Percentiles rank a stretch among this genome's conserved stretches.
These are phyloP conservation scores for Spergularia bocconei DNA, from an alignment of 148 eudicot species.

Conservation along the genomic window DNA sequence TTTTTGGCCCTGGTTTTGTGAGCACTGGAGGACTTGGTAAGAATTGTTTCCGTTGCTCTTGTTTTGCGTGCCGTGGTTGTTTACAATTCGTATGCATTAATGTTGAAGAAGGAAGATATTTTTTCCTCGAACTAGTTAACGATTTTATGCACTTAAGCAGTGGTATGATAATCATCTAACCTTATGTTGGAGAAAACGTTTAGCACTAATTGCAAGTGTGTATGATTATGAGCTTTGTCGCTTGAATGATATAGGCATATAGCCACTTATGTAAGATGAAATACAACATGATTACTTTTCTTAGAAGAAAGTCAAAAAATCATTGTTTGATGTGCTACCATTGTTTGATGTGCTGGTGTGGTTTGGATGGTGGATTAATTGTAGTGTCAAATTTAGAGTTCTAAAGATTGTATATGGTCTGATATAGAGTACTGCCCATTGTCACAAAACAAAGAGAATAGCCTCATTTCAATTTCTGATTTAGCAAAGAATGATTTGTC, in stretches of 20 bases:
- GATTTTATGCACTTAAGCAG: not conserved
- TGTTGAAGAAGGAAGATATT: not conserved
- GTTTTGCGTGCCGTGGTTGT: not conserved
- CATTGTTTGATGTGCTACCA: not conserved
- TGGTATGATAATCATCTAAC: not conserved
- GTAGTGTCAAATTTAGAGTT: not conserved
- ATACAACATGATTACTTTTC: not conserved
- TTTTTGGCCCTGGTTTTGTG: constrained; percentile 89
- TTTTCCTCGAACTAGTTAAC: not conserved
- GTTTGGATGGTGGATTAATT: not conserved
- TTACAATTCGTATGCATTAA: not conserved
- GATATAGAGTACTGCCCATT: too few species aligned
- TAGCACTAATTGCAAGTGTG: not conserved
- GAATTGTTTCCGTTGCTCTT: constrained; percentile 12
- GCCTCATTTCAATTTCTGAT: too few species aligned
- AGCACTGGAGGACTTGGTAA: constrained; percentile 98
- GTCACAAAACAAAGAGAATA: too few species aligned
- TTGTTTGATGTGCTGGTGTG: not conserved
- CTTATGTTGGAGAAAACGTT: not conserved
- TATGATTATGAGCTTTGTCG: not conserved
- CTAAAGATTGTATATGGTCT: too few species aligned
- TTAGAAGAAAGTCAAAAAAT: not conserved
- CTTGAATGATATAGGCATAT: not conserved
- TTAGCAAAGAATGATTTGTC: too few species aligned
- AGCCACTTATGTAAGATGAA: not conserved